A percentile compares a stretch with the other conserved stretches of the same genome.
Evolutionary conservation across 495 filamentous ascomycete genomes (phyloP).

Genomic region (Xylaria nigripes): DNA sequence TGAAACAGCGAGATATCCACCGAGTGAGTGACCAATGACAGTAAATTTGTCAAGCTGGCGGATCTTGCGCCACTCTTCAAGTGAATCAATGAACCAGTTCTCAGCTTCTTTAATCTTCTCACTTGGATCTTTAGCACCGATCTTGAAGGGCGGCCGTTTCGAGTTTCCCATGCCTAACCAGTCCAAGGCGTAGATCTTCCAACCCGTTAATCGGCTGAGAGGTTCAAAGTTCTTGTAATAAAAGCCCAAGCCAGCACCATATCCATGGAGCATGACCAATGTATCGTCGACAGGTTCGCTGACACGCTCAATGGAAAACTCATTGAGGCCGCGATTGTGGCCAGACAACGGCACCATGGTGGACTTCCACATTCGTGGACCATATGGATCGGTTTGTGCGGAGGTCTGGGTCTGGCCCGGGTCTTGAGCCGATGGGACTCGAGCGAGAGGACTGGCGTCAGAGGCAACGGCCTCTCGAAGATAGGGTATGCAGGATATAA

Average conservation of each 20-base stretch:
- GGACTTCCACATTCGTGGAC: conserved; percentile 77
- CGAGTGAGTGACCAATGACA: conserved; percentile 83
- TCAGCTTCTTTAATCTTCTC: conserved; percentile 86
- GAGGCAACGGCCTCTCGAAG: conserved; percentile 61
- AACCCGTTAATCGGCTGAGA: conserved; percentile 64
- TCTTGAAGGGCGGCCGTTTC: conserved; percentile 69
- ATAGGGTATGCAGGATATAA: conserved; percentile 81
- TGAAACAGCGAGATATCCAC: conserved; percentile 87
- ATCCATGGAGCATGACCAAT: conserved; percentile 95
- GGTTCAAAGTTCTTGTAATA: conserved; percentile 97
- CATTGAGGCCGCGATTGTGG: conserved; percentile 81
- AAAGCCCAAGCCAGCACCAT: conserved; percentile 90
- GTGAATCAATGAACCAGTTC: conserved; percentile 89
- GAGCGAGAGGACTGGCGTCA: conserved; percentile 9
- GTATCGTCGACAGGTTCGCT: conserved; percentile 70
- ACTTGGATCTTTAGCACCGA: conserved; percentile 71
- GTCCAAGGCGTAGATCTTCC: conserved; percentile 88
- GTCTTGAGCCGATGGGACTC: conserved; percentile 25
- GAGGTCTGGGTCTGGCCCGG: conserved; percentile 44
- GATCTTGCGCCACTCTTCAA: conserved; percentile 90
- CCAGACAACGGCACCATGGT: conserved; percentile 77
- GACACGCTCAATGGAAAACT: conserved; percentile 80
- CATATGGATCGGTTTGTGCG: conserved; percentile 63
- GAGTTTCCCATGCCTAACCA: conserved; percentile 93
- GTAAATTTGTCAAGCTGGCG: conserved; percentile 89